Evolutionary conservation across 2,329 filamentous ascomycete genomes (phyloP).

Genomic region (Paecilomyces formosus): DNA sequence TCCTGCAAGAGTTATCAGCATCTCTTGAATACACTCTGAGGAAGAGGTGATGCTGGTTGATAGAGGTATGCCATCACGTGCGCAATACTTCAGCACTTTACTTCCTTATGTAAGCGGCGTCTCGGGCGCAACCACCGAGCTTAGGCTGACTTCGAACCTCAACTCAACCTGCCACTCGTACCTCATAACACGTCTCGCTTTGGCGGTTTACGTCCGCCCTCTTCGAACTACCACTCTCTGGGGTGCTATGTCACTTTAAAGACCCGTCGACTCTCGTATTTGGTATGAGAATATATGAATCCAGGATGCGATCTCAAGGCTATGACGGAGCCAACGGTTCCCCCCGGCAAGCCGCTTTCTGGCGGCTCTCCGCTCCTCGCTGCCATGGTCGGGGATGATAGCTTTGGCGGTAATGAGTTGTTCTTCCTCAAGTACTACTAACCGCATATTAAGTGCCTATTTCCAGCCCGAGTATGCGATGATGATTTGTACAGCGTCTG

Average conservation of each 20-base stretch:
- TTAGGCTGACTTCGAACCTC: slow-evolving; percentile 1
- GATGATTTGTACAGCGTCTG: not conserved
- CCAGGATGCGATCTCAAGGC: not conserved
- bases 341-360: not conserved
- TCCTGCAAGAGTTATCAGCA: slow-evolving; percentile 6
- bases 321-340: not conserved
- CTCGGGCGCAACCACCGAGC: not conserved
- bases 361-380: not conserved
- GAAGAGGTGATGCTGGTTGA: not conserved
- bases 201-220: not conserved
- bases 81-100: not conserved
- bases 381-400: not conserved
- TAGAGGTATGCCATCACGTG: not conserved
- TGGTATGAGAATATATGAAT: not conserved
- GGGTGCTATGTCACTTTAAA: slow-evolving; percentile 1
- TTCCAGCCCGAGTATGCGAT: not conserved
- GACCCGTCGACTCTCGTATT: not conserved
- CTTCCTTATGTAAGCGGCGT: not conserved
- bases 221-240: slow-evolving; percentile 2
- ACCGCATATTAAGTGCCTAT: not conserved
- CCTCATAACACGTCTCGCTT: slow-evolving; percentile 1
- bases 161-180: slow-evolving; percentile 1
- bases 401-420: not conserved
- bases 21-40: not conserved
- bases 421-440: not conserved